Conservation (phyloP, 179 eudicot species). For the Silene noctiflora region DNA sequence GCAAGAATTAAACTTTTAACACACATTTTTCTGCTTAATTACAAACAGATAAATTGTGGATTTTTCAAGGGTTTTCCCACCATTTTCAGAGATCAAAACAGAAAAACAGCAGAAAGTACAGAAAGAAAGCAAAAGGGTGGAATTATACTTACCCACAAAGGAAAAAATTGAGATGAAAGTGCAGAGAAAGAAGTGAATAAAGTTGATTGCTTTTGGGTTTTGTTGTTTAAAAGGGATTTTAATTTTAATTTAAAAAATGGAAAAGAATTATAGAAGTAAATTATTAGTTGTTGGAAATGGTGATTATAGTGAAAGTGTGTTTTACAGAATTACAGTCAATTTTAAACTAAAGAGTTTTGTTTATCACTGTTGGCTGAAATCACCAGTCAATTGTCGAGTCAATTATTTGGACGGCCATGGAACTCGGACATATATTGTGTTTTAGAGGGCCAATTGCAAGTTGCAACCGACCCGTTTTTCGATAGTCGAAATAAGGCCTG, state of each 20-base stretch:
- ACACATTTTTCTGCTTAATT: neutral
- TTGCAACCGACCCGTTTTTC: too few species aligned
- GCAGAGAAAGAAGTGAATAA: neutral
- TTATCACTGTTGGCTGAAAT: too few species aligned
- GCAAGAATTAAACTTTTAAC: neutral
- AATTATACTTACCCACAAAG: slow-evolving; percentile 10
- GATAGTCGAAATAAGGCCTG: too few species aligned
- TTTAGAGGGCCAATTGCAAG: too few species aligned
- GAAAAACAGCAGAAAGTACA: neutral
- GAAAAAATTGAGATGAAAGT: neutral
- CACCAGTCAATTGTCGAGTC: too few species aligned
- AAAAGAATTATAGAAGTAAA: neutral
- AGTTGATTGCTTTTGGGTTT: neutral
- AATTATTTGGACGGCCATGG: too few species aligned
- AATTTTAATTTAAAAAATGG: neutral
- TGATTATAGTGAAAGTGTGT: too few species aligned
- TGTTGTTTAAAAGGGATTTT: neutral
- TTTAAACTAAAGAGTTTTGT: too few species aligned
- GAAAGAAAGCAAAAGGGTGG: neutral
- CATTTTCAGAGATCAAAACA: neutral
- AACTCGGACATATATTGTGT: too few species aligned
- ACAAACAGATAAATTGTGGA: neutral
- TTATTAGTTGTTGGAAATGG: too few species aligned
- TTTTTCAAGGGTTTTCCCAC: neutral
- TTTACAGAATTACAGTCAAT: neutral